Base-by-base conservation (phyloP, 352 stramenopile genomes). In the Pythium chondricola region DNA sequence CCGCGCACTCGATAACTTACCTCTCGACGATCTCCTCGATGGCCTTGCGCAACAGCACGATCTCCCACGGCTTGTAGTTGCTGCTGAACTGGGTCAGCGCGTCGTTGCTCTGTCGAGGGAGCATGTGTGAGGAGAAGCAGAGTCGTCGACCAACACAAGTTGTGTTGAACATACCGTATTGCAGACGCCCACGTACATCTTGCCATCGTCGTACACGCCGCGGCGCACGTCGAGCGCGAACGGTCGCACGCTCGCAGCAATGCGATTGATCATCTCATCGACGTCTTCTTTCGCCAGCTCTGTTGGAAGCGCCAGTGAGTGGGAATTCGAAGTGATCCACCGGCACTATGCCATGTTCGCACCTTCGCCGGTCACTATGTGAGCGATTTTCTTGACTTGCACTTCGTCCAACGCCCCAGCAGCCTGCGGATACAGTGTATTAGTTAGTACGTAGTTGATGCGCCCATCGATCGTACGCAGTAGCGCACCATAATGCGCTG, bases 1-100 rank as follows among this genome's bases (percentile, higher is more conserved):
- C 9, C 18, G 41, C 18, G 7, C 27, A 33, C 4, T 25, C 21
- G 11, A 22, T 21, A 7, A 25, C 61, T 30, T 61, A 87, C 75
- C 65, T 74, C 17, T 88, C 81, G 25, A 87, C 70, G 42, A 93
- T 93, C 31, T 84, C 68, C 53, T 89, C 72, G 39, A 93, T 86
- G 22, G 74, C 81, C 45, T 81, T 88, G 47, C 81, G 81, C 39
- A 93, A 63, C 35, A 93, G 84, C 21, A 88, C 73, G 50, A 93
- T 93, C 55, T 93, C 81, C 79, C 81, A 90, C 18, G 78, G 59
- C 50, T 85, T 88, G 52, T 78, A 93, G 48, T 74, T 83, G 61
- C 65, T 85, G 45, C 72, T 75, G 40, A 87, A 84, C 49, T 72
- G 53, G 5, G 78, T 82, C n/a, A 90, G 31, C n/a, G 69, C 56